Evolutionary conservation across 768 basidiomycete genomes (phyloP), one percentile per base, ranked within the genome.

Genomic region (Albatrellus ellisii): DNA sequence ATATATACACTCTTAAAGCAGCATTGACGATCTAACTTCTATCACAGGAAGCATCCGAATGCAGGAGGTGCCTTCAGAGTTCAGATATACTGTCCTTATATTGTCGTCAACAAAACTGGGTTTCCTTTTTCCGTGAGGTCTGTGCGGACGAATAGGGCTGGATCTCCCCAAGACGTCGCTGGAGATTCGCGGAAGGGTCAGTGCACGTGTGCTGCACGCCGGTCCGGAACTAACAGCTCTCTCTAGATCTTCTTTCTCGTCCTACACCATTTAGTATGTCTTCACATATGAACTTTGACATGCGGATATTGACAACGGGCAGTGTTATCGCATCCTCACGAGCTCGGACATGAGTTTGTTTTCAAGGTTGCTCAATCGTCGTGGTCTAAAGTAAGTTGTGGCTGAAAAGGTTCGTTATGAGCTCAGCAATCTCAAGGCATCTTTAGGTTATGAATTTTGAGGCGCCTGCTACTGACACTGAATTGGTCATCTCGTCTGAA

Each of bases 41-140:
- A 27, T 25, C 27, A 24, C 38, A 79, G 83, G 17, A 79, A 78
- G 40, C 83, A 85, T 60, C 76, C 87, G 6, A 76, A 95, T 39
- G 83, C 92, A 5, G 95, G 92, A 2, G 91, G 92, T 17, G 90
- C 92, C 1, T 92, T 95, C 70, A 90, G 84, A 59, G 87, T 95
- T 0, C 94, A 98, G 58, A 76, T 99, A 34, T 98, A 88, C 56
- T 77, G 76, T 48, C 91, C 92, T 2, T 98, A 82, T 54, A 64
- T 98, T 39, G 62, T 98, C 31, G 59, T 94, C 58, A 99, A 99
- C 64, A 97, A 95, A 65, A 91, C 91, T 0, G 82, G 80, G 6
- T 60, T 91, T 26, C 79, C 90, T 2, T 94, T 94, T 54, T 66
- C 65, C 9, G 65, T 91, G 24, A 77, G 70, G 46, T 79, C 83